phyloP scores from a whole-genome alignment of 495 filamentous ascomycete genomes.

The Articulospora tetracladia region DNA sequence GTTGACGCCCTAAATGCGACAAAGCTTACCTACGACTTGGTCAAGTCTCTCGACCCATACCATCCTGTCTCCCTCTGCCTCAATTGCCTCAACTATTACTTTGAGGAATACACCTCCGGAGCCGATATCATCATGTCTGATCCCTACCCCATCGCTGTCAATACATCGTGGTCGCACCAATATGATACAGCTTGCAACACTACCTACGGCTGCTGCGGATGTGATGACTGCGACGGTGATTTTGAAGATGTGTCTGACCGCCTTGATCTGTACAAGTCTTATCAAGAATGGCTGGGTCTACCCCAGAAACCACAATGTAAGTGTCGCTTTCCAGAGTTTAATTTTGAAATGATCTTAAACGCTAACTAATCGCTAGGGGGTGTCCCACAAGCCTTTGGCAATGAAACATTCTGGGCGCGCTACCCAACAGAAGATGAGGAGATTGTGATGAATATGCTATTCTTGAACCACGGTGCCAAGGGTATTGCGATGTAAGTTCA shows the following conservation, averaged over 20 bases:
- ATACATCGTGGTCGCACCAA: slow-evolving; percentile 40
- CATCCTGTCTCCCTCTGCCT: slow-evolving; percentile 61
- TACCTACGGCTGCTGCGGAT: slow-evolving; percentile 68
- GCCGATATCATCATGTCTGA: slow-evolving; percentile 65
- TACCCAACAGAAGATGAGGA: slow-evolving; percentile 52
- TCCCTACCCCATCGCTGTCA: slow-evolving; percentile 61
- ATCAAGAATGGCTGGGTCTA: slow-evolving; percentile 38
- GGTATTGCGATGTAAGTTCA: slow-evolving; percentile 32
- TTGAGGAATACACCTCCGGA: slow-evolving; percentile 49
- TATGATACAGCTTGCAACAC: slow-evolving; percentile 55
- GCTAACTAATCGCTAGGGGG: slow-evolving; percentile 29
- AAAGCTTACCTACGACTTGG: slow-evolving; percentile 31
- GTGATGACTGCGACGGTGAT: slow-evolving; percentile 58
- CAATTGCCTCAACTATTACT: slow-evolving; percentile 69
- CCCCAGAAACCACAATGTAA: slow-evolving; percentile 47
- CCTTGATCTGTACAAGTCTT: slow-evolving; percentile 43
- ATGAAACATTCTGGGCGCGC: slow-evolving; percentile 55
- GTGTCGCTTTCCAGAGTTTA: neutral
- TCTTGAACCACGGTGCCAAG: slow-evolving; percentile 57
- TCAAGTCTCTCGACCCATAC: slow-evolving; percentile 59
- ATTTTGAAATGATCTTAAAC: neutral
- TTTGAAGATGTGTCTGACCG: slow-evolving; percentile 52
- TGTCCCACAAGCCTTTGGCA: slow-evolving; percentile 61
- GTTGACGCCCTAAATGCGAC: slow-evolving; percentile 48
- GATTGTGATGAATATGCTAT: slow-evolving; percentile 55